Evolutionary conservation across 2,329 filamentous ascomycete genomes (phyloP), one percentile per base, ranked within the genome.

Genomic region (Penicillium verrucosum): DNA sequence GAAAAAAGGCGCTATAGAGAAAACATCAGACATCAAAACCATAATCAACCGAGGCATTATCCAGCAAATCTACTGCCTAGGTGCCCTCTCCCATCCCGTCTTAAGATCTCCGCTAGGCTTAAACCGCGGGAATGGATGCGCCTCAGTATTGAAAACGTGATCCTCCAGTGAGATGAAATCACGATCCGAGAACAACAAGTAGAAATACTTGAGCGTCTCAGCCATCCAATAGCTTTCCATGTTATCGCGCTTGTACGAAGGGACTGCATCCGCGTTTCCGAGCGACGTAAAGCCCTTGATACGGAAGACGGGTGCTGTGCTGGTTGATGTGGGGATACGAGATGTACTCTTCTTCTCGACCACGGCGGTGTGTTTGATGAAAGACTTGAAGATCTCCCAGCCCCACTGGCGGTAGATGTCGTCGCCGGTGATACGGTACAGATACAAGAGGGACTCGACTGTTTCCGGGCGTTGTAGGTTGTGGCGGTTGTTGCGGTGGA

Each of bases 161-260:
- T 92, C 85, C 65, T 94, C 89, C 32, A 99, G 81, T 2, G 92
- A 91, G 41, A 97, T 79, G 37, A 97, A 75, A 59, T 95, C 89
- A 62, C 88, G 81, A 4, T 89, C 86, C 2, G 90, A 92, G 77
- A 99, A 99, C 34, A 99, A 81, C 40, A 99, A 84, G 74, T 96
- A 99, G 73, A 99, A 89, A 73, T 99, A 99, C 77, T 99, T 99
- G 43, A 99, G 80, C 23, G 94, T 99, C 78, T 99, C 94, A 45
- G 94, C 92, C 80, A 99, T 84, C 94, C 94, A 99, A 77, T 97
- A 97, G 71, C 91, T 95, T 78, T 99, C 94, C 93, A 99, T 97
- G 66, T 97, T 97, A 75, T 99, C 93, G 58, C 85, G 82, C 44
- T 80, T 78, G 14, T 79, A 73, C 0, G 91, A 85, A 21, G 92